Conservation (phyloP, 176 grass and related monocot species). For the Musa beccarii region DNA sequence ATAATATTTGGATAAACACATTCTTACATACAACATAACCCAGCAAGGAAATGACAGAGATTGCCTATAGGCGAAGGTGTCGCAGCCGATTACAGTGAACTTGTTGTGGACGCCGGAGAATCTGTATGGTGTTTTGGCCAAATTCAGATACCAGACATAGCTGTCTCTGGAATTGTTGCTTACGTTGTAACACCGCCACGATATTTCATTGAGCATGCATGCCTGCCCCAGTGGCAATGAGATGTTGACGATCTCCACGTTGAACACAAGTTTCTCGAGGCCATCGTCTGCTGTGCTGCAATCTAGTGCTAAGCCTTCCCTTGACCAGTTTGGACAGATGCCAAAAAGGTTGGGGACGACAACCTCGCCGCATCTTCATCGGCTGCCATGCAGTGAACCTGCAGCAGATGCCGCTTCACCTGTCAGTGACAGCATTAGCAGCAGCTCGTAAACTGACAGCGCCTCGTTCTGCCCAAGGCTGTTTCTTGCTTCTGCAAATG, state of each 20-base stretch:
- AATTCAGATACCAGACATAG: background rate
- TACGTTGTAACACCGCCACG: conserved; percentile 31
- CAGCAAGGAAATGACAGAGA: conserved; percentile 21
- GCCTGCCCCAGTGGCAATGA: conserved; percentile 26
- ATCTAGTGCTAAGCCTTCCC: conserved; percentile 23
- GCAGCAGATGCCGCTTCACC: conserved; percentile 10
- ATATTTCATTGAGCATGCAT: conserved; percentile 36
- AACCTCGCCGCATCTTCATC: conserved; percentile 27
- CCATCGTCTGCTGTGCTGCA: conserved; percentile 15
- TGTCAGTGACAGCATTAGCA: background rate
- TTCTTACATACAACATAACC: too few relatives aligned
- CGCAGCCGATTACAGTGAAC: conserved; percentile 67
- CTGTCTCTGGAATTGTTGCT: background rate
- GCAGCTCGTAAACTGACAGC: too few relatives aligned
- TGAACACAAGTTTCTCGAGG: conserved; percentile 16
- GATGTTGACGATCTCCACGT: conserved; percentile 22
- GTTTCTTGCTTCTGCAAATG: too few relatives aligned
- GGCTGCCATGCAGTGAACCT: background rate
- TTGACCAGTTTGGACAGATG: too few relatives aligned
- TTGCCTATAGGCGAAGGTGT: conserved; percentile 35
- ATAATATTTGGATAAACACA: background rate
- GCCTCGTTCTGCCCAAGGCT: too few relatives aligned
- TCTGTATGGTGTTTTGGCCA: conserved; percentile 20
- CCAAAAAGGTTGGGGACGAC: too few relatives aligned
- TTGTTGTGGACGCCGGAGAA: conserved; percentile 49